Evolutionary conservation across 2,329 filamentous ascomycete genomes (phyloP).

Genomic region (Exserohilum rostratum): DNA sequence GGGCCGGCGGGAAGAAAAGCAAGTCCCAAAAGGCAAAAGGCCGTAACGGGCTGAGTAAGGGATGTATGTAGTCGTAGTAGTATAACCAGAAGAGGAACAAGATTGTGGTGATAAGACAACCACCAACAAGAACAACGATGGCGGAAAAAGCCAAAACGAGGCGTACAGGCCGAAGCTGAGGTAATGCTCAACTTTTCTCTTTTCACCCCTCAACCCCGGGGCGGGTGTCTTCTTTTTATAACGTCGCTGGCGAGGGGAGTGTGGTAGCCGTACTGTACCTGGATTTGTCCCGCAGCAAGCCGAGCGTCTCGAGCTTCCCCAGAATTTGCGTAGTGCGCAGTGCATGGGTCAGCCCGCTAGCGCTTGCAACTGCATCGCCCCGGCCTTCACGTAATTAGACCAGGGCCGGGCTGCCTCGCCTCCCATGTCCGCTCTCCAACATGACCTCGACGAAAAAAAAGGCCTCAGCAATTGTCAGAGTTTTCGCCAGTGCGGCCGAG

Average conservation of each 20-base stretch:
- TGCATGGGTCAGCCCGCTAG: conserved; percentile 12
- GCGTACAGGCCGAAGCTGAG: too few relatives aligned
- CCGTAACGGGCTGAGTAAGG: neutral
- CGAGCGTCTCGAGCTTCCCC: conserved; percentile 17
- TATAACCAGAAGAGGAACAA: neutral
- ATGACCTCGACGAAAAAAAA: conserved; percentile 26
- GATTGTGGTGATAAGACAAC: too few relatives aligned
- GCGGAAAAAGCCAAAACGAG: too few relatives aligned
- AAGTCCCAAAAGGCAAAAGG: neutral
- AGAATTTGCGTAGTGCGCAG: too few relatives aligned
- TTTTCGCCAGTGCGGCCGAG: conserved; percentile 24
- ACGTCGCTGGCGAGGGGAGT: neutral
- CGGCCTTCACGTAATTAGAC: conserved; percentile 34
- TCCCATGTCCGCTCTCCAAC: neutral
- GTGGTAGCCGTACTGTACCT: conserved; percentile 18
- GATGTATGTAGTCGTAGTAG: neutral
- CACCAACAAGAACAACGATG: too few relatives aligned
- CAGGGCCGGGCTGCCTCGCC: conserved; percentile 7
- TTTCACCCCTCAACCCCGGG: neutral
- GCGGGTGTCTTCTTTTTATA: conserved; percentile 3
- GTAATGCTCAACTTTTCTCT: too few relatives aligned
- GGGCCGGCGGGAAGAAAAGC: neutral
- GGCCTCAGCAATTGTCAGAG: conserved; percentile 25
- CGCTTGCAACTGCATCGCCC: conserved; percentile 23
- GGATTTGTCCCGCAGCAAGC: conserved; percentile 20